Conservation (phyloP, 1,284 basidiomycete genomes). For the Trichosporon asahii region DNA sequence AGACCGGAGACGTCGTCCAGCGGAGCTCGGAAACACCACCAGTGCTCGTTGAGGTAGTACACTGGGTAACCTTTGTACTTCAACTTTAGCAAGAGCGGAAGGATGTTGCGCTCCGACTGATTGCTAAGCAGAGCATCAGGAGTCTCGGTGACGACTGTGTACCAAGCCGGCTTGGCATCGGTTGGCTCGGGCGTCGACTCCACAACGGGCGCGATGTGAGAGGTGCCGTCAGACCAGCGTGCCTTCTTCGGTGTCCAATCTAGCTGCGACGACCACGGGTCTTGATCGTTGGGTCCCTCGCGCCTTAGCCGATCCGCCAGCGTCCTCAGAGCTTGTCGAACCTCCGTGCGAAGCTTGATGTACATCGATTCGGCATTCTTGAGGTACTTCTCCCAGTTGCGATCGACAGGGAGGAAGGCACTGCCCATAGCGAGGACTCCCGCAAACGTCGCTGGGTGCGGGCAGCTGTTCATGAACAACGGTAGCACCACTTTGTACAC, state of each 20-base stretch:
- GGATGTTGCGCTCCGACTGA: constrained; percentile 29
- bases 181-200: constrained; percentile 1
- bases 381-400: constrained; percentile 82
- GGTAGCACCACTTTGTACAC: constrained; percentile 82
- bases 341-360: constrained; percentile 67
- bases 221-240: constrained; percentile 53
- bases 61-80: constrained; percentile 48
- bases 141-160: constrained; percentile 20
- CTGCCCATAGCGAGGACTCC: constrained; percentile 90
- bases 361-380: constrained; percentile 74
- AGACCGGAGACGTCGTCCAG: constrained; percentile 29
- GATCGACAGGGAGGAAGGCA: constrained; percentile 84
- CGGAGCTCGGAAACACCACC: constrained; percentile 51
- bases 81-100: constrained; percentile 49
- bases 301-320: constrained; percentile 62
- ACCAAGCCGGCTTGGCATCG: constrained; percentile 28
- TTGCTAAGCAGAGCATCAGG: constrained; percentile 21
- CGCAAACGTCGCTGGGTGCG: constrained; percentile 88
- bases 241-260: constrained; percentile 92
- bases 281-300: constrained; percentile 59
- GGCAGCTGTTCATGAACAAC: constrained; percentile 76
- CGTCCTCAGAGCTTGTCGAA: constrained; percentile 62
- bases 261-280: constrained; percentile 85
- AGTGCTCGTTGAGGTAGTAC: constrained; percentile 39
- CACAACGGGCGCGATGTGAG: background rate